Percentiles rank a stretch among this genome's conserved stretches.
These are phyloP conservation scores for Ophiostoma tasmaniense DNA, from an alignment of 2,329 filamentous ascomycete genomes.

Conservation along the genomic window DNA sequence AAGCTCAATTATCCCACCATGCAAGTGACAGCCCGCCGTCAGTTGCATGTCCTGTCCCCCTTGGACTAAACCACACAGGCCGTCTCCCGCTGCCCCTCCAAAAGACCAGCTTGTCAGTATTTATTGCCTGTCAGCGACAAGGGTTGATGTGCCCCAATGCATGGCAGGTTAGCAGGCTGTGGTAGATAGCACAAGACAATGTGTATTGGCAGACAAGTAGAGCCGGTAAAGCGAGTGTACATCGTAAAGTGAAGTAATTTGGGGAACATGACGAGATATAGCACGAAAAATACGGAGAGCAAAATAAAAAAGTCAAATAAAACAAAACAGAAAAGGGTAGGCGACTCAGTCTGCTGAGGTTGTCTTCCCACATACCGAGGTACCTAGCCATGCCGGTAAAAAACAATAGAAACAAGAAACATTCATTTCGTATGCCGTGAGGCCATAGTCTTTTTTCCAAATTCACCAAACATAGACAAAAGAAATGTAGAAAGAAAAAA, in stretches of 20 bases:
- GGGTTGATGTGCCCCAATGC: not conserved
- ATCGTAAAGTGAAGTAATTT: not conserved
- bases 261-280: not conserved
- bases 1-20: not conserved
- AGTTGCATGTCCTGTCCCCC: not conserved
- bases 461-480: constrained; percentile 9
- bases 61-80: not conserved
- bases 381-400: not conserved
- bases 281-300: not conserved
- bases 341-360: not conserved
- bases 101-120: not conserved
- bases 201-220: not conserved
- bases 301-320: not conserved
- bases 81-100: not conserved
- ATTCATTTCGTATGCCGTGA: constrained; percentile 21
- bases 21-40: not conserved
- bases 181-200: not conserved
- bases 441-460: constrained; percentile 20
- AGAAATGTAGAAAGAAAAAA: not conserved
- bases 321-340: not conserved
- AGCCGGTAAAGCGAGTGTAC: not conserved
- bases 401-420: constrained; percentile 4
- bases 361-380: not conserved
- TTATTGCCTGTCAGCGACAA: not conserved
- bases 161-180: not conserved